phyloP scores from a whole-genome alignment of 208 protist genomes.

The Vickermania ingenoplastis region DNA sequence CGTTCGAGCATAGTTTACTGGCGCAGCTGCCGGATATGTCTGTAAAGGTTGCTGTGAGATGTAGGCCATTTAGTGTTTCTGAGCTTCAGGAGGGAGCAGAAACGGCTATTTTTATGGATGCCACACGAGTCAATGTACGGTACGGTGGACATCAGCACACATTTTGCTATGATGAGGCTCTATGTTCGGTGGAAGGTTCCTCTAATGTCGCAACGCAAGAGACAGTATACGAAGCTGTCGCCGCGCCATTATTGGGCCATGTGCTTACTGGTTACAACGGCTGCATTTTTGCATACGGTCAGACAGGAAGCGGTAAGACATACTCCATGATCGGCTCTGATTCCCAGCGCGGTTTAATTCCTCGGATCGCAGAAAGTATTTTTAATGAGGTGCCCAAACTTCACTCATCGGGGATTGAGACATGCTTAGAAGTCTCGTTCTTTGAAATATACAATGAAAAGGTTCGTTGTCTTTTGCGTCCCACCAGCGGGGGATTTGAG shows the following conservation, averaged over 20 bases:
- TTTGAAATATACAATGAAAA: conserved; percentile 91
- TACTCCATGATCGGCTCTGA: conserved; percentile 70
- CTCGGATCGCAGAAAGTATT: conserved; percentile 50
- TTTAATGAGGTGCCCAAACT: conserved; percentile 30
- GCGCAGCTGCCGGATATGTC: no score
- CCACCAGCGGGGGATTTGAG: conserved; percentile 41
- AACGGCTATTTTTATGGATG: conserved; percentile 62
- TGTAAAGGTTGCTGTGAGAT: conserved; percentile 72
- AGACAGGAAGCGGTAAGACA: conserved; percentile 84
- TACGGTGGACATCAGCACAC: conserved; percentile 13
- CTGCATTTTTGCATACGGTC: conserved; percentile 85
- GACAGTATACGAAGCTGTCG: conserved; percentile 49
- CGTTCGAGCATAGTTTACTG: no score
- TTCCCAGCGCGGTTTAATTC: conserved; percentile 41
- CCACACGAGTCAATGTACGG: conserved; percentile 31
- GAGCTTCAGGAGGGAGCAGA: conserved; percentile 32
- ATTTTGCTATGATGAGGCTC: conserved; percentile 63
- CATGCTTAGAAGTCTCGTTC: conserved; percentile 72
- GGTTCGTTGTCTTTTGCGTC: conserved; percentile 64
- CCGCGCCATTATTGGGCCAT: conserved; percentile 41
- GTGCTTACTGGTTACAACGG: conserved; percentile 76
- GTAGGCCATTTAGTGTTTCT: conserved; percentile 44
- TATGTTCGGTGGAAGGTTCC: conserved; percentile 51
- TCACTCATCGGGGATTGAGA: conserved; percentile 40
- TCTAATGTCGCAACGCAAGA: conserved; percentile 42